Base-by-base conservation (phyloP, 208 protist species). In the Acanthamoeba lenticulata region DNA sequence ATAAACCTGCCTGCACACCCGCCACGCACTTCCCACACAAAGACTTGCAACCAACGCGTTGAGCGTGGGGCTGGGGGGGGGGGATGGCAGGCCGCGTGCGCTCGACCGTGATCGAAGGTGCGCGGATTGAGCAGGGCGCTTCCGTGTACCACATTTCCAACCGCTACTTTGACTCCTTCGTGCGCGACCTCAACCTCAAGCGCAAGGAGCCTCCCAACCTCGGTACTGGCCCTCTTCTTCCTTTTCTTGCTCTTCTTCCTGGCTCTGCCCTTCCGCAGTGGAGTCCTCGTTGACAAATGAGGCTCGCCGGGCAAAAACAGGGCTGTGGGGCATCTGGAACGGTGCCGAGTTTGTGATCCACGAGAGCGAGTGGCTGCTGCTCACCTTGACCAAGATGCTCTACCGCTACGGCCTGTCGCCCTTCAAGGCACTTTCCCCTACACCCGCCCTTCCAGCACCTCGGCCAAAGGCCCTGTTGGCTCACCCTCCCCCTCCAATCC, bases 101-200 rank as follows among this genome's bases (percentile, higher is more conserved):
- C 2, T 52, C 42, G 0, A 42, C 36, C n/a, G 79, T 60, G 44
- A 52, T 88, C 15, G 79, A 88, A 32, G 79, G 79, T 32, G 27
- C 15, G 79, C 79, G 47, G 42, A 27, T 88, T 11, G 79, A 88
- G n/a, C n/a, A 40, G 11, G 79, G 79, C n/a, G 79, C 45, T 7
- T 88, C 79, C n/a, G 36, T 88, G 42, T 88, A 88, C 45, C 79
- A 88, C 44, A 44, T 52, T 19, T 88, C 45, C 79, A 88, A 88
- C n/a, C 17, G 47, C 45, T 88, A 62, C 44, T 88, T 88, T 38
- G 45, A 40, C 44, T 7, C 2, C 45, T 88, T 88, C 38, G 79
- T 88, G 27, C 5, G 21, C 44, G 44, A 88, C 42, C 21, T 88
- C 36, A 44, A 44, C n/a, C 45, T 88, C 45, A 42, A 32, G 45